A percentile compares a stretch with the other conserved stretches of the same genome.
These are phyloP conservation scores for Saccharomyces kudriavzevii DNA, from an alignment of 805 yeast genomes.

Conservation along the genomic window DNA sequence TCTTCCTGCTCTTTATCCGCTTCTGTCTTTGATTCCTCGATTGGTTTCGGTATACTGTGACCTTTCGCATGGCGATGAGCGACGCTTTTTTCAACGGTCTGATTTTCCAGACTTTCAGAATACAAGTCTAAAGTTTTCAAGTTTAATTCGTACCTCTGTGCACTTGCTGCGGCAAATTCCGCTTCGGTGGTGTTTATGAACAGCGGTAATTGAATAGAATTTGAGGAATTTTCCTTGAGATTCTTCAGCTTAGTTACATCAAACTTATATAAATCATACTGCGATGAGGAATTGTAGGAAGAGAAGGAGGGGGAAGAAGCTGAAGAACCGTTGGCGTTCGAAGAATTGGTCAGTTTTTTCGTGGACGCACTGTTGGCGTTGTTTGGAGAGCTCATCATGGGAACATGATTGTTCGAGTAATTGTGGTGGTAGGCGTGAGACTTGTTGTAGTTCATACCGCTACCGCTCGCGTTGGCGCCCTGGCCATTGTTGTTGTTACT, in stretches of 20 bases:
- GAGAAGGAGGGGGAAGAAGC: not conserved
- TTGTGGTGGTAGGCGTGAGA: conserved; percentile 13
- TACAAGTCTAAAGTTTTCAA: conserved; percentile 3
- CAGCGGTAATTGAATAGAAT: conserved; percentile 20
- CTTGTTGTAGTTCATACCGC: conserved; percentile 2
- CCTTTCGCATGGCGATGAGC: not conserved
- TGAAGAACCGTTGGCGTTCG: conserved; percentile 2
- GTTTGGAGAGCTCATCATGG: not conserved
- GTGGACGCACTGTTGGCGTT: not conserved
- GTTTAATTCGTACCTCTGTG: conserved; percentile 18
- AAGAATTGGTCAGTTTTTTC: conserved; percentile 2
- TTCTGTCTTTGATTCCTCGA: not conserved
- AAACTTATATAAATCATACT: conserved; percentile 21
- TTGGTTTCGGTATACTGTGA: not conserved
- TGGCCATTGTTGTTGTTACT: conserved; percentile 4
- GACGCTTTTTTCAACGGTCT: not conserved
- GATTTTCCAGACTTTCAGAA: not conserved
- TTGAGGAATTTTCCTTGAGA: not conserved
- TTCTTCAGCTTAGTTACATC: conserved; percentile 16
- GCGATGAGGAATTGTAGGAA: conserved; percentile 2
- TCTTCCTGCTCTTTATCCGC: not conserved
- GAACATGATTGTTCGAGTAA: conserved; percentile 3
- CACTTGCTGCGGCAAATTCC: conserved; percentile 27
- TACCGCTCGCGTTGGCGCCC: conserved; percentile 2
- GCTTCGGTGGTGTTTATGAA: conserved; percentile 26